These are phyloP conservation scores for Dissophora globulifera DNA, from an alignment of 192 early-diverging fungal species.

Conservation along the genomic window DNA sequence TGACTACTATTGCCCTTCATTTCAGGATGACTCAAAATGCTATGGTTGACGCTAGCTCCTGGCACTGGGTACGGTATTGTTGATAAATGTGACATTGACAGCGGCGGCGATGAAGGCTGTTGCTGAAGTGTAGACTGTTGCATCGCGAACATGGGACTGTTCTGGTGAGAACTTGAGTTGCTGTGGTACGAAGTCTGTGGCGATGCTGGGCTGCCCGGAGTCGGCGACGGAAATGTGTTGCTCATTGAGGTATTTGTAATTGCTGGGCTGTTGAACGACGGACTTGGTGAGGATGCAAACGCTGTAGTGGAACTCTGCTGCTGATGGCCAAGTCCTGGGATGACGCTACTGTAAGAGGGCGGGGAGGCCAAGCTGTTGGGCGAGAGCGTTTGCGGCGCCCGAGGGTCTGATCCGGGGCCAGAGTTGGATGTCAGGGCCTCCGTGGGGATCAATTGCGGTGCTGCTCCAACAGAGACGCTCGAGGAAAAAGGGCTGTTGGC, in stretches of 20 bases:
- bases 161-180: constrained; percentile 2
- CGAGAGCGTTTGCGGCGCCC: neutral
- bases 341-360: constrained; percentile 11
- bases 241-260: neutral
- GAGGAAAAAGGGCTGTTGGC: neutral
- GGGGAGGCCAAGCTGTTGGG: neutral
- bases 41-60: neutral
- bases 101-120: neutral
- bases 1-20: too few species aligned
- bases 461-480: neutral
- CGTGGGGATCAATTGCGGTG: neutral
- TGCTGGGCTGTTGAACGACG: too few species aligned
- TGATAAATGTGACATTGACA: neutral
- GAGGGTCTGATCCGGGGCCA: neutral
- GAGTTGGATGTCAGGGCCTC: neutral
- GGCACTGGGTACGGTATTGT: constrained; percentile 2
- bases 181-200: neutral
- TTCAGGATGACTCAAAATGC: too few species aligned
- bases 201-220: neutral
- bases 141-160: constrained; percentile 13
- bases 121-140: neutral
- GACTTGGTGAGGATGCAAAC: neutral
- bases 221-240: constrained; percentile 16
- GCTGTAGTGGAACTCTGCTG: neutral
- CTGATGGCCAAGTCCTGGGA: neutral